phyloP scores from a whole-genome alignment of 2,329 filamentous ascomycete genomes.

The Chaetomium sp. region DNA sequence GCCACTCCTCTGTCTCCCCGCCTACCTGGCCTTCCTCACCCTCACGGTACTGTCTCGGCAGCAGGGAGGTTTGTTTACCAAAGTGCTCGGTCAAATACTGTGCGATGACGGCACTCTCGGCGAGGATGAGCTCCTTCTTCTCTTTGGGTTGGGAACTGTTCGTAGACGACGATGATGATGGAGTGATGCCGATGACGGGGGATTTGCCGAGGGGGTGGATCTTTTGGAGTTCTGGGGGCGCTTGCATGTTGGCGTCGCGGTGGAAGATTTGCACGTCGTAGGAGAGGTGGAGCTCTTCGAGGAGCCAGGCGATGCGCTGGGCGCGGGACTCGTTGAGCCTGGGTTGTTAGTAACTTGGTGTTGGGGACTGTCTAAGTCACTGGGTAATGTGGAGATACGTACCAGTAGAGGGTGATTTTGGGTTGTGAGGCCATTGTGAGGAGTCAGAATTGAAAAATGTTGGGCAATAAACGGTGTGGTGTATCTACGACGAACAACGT shows the following conservation, averaged over 20 bases:
- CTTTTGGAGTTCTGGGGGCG: slow-evolving; percentile 65
- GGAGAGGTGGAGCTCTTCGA: slow-evolving; percentile 69
- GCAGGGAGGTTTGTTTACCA: slow-evolving; percentile 35
- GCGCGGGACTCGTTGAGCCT: slow-evolving; percentile 78
- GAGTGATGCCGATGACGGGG: slow-evolving; percentile 64
- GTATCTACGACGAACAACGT: too few species aligned
- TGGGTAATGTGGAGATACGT: background rate
- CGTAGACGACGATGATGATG: too few species aligned
- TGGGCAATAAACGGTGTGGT: too few species aligned
- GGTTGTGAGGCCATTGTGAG: slow-evolving; percentile 1
- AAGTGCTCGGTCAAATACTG: slow-evolving; percentile 70
- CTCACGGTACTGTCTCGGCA: slow-evolving; percentile 45
- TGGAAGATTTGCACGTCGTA: slow-evolving; percentile 76
- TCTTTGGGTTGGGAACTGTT: slow-evolving; percentile 25
- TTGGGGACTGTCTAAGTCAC: background rate
- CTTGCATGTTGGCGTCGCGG: slow-evolving; percentile 49
- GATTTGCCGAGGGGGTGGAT: slow-evolving; percentile 81
- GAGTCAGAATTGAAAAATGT: too few species aligned
- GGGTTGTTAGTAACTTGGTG: background rate
- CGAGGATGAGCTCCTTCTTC: slow-evolving; percentile 51
- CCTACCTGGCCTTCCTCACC: slow-evolving; percentile 47
- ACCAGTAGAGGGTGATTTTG: slow-evolving; percentile 16
- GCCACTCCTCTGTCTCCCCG: slow-evolving; percentile 51
- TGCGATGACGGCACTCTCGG: slow-evolving; percentile 71
- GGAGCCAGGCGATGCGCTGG: slow-evolving; percentile 75